phyloP scores from a whole-genome alignment of 352 stramenopile genomes.

The Globisporangium polare region DNA sequence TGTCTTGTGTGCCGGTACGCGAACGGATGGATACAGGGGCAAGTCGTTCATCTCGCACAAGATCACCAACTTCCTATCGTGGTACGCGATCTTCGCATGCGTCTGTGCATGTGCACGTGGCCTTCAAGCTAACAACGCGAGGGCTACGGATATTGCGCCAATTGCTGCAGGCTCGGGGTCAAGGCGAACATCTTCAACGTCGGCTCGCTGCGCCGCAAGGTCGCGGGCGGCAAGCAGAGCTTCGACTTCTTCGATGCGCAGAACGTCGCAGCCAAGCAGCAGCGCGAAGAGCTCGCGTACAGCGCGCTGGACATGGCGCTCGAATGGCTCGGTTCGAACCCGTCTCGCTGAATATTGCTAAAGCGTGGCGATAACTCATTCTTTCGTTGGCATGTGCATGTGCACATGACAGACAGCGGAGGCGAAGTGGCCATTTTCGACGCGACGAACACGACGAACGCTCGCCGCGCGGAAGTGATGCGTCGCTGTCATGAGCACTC shows the following conservation, averaged over 20 bases:
- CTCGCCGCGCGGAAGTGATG: conserved; percentile 26
- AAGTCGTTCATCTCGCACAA: conserved; percentile 92
- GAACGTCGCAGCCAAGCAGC: conserved; percentile 54
- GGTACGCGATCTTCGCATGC: conserved; percentile 10
- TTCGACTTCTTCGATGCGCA: conserved; percentile 84
- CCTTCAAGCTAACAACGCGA: background rate
- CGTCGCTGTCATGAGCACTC: conserved; percentile 20
- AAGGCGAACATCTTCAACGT: conserved; percentile 89
- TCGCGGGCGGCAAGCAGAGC: conserved; percentile 52
- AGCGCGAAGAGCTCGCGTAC: conserved; percentile 69
- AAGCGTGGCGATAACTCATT: too few relatives aligned
- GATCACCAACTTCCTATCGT: conserved; percentile 48
- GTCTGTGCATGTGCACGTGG: background rate
- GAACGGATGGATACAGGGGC: conserved; percentile 28
- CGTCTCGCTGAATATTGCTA: background rate
- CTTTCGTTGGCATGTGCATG: background rate
- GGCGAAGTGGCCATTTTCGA: conserved; percentile 76
- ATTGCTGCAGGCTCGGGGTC: conserved; percentile 27
- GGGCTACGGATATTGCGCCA: background rate
- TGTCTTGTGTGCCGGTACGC: background rate
- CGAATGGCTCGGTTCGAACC: conserved; percentile 29
- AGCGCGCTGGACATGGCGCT: conserved; percentile 32
- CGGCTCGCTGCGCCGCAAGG: conserved; percentile 81
- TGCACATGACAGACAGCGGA: conserved; percentile 15
- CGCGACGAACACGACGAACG: conserved; percentile 66